A percentile compares a stretch with the other conserved stretches of the same genome.
These are phyloP conservation scores for Fusarium albidum DNA, from an alignment of 2,329 filamentous ascomycete genomes.

Conservation along the genomic window DNA sequence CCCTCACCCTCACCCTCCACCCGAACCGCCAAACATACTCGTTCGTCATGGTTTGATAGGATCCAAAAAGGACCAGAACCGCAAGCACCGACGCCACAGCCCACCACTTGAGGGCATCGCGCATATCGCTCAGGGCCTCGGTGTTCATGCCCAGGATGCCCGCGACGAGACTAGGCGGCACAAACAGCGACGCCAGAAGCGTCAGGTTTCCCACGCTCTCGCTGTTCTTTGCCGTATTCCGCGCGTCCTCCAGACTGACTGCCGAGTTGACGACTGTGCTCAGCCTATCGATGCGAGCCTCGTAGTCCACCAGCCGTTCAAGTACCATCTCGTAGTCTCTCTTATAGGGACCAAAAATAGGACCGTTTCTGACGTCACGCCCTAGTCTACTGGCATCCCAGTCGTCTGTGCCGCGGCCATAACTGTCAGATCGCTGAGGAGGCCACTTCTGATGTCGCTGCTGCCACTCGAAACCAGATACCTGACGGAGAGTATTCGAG, in stretches of 20 bases:
- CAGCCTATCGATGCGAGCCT: neutral
- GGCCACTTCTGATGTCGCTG: no score
- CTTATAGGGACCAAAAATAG: neutral
- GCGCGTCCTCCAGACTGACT: conserved; percentile 1
- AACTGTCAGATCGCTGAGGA: no score
- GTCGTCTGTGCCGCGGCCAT: no score
- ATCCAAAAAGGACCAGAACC: conserved; percentile 11
- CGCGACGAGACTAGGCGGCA: conserved; percentile 1
- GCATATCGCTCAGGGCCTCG: neutral
- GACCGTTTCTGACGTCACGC: no score
- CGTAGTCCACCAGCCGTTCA: neutral
- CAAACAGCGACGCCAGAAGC: neutral
- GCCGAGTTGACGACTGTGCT: conserved; percentile 6
- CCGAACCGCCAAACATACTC: no score
- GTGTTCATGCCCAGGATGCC: neutral
- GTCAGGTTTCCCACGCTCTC: neutral
- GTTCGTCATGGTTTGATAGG: no score
- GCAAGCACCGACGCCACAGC: neutral
- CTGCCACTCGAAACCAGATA: neutral
- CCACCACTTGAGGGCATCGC: conserved; percentile 2
- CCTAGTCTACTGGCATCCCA: no score
- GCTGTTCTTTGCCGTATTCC: conserved; percentile 3
- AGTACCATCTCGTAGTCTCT: neutral
- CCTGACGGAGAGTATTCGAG: neutral
- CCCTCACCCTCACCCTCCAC: no score